Evolutionary conservation across 148 eudicot species (phyloP), one percentile per base, ranked within the genome.

Genomic region (Nepenthes mirabilis): DNA sequence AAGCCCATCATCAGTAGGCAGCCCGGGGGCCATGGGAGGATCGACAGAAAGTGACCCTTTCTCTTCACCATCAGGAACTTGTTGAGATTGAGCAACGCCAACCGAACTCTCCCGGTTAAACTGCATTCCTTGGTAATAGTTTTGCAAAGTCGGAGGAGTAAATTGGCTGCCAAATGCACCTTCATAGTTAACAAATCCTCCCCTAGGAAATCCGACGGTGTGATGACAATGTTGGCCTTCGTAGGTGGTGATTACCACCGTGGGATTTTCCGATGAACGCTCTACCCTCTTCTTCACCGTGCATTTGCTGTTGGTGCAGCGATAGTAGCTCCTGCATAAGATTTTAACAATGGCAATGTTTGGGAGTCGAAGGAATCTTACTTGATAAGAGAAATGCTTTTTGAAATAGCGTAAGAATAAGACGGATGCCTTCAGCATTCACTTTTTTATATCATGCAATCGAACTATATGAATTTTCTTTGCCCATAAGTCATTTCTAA

Each of bases 141-240:
- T 67, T 1, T 68, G 85, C 1, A 76, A 43, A 40, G 78, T 13
- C 36, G 75, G 74, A 43, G 76, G 58, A 34, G 76, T 45, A 55
- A 83, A 71, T 9, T 75, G 79, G 48, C 70, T 65, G 33, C 72
- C 74, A 61, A 69, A 78, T 40, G 79, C 64, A 35, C 74, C 66
- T 55, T 88, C 91, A 33, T 83, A 83, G 57, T 52, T 57, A 12
- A 68, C 48, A 11, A 82, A 51, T 6, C 81, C 90, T 47, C 77
- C 76, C 72, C 98, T 75, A 37, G 88, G 90, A 43, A 81, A 91
- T 56, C 98, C 98, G 36, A 80, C 68, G 2, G 94, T 75, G 52
- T 85, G 88, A 69, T 93, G 98, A 63, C 88, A 81, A 35, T 93
- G 98, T 65, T 88, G 96, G 47, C 98, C 98, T 74, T 93, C 98